A percentile compares a stretch with the other conserved stretches of the same genome.
Evolutionary conservation across 2,329 filamentous ascomycete species (phyloP).

Genomic region (Clonostachys sp.): DNA sequence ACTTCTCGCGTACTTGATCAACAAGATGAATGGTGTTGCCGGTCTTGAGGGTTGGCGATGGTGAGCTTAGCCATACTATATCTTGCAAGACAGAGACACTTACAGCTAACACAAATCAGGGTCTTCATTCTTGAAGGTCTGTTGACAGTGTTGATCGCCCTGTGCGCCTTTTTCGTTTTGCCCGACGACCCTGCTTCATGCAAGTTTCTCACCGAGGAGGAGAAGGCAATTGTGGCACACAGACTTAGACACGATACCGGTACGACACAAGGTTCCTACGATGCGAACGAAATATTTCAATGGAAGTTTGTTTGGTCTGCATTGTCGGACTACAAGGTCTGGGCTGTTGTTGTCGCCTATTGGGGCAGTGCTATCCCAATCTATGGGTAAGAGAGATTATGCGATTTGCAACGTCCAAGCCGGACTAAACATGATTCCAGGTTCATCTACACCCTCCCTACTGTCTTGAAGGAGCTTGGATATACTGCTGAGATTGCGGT

Average conservation of each 20-base stretch:
- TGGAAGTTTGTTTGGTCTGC: conserved; percentile 10
- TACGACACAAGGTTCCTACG: not conserved
- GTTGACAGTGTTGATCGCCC: not conserved
- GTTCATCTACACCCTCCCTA: conserved; percentile 20
- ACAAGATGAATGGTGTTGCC: conserved; percentile 10
- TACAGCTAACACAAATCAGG: not conserved
- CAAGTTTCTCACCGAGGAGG: not conserved
- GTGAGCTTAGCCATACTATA: not conserved
- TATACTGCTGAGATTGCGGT: conserved; percentile 19
- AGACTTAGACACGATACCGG: not conserved
- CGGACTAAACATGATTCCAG: conserved; percentile 19
- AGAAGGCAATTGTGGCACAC: not conserved
- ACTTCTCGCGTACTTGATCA: conserved; percentile 11
- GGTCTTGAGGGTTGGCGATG: conserved; percentile 12
- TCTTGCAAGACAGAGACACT: not conserved
- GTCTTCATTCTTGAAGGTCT: conserved; percentile 3
- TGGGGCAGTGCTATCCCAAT: conserved; percentile 20
- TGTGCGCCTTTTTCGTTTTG: not conserved
- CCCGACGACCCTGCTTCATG: not conserved
- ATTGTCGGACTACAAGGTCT: conserved; percentile 35
- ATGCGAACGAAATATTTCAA: conserved; percentile 1
- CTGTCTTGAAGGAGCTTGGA: conserved; percentile 31
- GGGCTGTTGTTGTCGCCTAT: conserved; percentile 25
- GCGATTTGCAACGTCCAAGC: not conserved
- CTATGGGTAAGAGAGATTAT: not conserved